A percentile compares a stretch with the other conserved stretches of the same genome.
Evolutionary conservation across 1,139 yeast species (phyloP).

Genomic region (Hansenula lynferdii): DNA sequence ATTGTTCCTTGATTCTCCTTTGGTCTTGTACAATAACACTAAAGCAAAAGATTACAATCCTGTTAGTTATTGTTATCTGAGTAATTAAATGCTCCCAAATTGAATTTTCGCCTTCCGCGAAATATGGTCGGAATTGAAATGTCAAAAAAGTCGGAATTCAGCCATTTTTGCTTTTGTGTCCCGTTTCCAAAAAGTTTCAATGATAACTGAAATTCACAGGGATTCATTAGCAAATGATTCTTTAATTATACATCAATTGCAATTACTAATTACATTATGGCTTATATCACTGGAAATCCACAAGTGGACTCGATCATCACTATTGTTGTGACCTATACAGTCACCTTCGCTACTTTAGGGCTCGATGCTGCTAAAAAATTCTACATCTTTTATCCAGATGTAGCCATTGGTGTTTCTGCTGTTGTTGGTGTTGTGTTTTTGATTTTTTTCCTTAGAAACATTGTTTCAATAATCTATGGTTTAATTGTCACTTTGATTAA

Average conservation of each 20-base stretch:
- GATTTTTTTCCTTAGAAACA: conserved; percentile 17
- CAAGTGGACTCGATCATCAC: conserved; percentile 17
- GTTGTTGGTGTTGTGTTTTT: conserved; percentile 8
- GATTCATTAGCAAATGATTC: no score
- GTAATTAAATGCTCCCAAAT: no score
- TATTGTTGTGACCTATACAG: conserved; percentile 2
- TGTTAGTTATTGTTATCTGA: no score
- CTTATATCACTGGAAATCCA: conserved; percentile 16
- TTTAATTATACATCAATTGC: neutral
- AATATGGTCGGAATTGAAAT: no score
- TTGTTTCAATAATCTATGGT: conserved; percentile 14
- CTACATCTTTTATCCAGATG: conserved; percentile 15
- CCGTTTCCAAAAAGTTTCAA: no score
- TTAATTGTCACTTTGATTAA: conserved; percentile 14
- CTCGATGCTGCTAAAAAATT: conserved; percentile 2
- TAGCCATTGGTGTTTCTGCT: conserved; percentile 8
- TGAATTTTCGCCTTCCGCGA: no score
- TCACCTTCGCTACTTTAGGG: neutral
- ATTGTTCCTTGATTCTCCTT: no score
- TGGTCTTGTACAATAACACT: no score
- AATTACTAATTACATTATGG: conserved; percentile 3
- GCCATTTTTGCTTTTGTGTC: no score
- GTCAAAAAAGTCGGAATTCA: no score
- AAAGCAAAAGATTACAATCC: no score
- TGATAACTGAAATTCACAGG: no score